Percentiles rank a stretch among this genome's conserved stretches.
phyloP scores from a whole-genome alignment of 768 basidiomycete species.

The Mycena amicta region DNA sequence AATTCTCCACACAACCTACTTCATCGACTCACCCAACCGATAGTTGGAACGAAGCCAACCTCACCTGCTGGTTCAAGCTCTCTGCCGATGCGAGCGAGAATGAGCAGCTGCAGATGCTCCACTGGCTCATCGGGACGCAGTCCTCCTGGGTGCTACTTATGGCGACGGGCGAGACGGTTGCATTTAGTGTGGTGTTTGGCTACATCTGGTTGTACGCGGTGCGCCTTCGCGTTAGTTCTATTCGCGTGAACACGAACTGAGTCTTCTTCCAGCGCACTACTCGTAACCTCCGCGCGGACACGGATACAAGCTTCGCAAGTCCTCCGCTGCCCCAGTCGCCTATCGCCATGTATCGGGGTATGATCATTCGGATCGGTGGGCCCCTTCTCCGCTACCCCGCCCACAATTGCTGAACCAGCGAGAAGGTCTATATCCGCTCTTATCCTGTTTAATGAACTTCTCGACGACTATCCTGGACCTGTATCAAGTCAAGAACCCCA shows the following conservation, averaged over 20 bases:
- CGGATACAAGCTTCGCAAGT: background rate
- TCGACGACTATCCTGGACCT: background rate
- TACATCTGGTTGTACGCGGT: conserved; percentile 1
- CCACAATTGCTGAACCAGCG: background rate
- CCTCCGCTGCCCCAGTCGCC: too few species aligned
- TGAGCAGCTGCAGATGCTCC: too few species aligned
- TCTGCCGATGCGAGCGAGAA: background rate
- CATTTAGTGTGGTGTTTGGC: conserved; percentile 4
- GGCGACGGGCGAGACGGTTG: conserved; percentile 4
- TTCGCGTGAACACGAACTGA: background rate
- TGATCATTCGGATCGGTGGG: conserved; percentile 12
- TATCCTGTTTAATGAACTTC: too few species aligned
- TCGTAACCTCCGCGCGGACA: background rate
- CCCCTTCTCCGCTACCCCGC: background rate
- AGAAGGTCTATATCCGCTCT: conserved; percentile 12
- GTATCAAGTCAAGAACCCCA: background rate
- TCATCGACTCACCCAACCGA: background rate
- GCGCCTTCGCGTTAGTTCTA: background rate
- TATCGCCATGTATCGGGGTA: too few species aligned
- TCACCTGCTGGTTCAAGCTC: conserved; percentile 10
- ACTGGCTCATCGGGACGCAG: conserved; percentile 13
- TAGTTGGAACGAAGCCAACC: background rate
- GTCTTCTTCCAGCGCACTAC: background rate
- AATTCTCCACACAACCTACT: too few species aligned
- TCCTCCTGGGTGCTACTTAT: too few species aligned